phyloP scores from a whole-genome alignment of 2,329 filamentous ascomycete species.

The Furcasterigmium furcatum region DNA sequence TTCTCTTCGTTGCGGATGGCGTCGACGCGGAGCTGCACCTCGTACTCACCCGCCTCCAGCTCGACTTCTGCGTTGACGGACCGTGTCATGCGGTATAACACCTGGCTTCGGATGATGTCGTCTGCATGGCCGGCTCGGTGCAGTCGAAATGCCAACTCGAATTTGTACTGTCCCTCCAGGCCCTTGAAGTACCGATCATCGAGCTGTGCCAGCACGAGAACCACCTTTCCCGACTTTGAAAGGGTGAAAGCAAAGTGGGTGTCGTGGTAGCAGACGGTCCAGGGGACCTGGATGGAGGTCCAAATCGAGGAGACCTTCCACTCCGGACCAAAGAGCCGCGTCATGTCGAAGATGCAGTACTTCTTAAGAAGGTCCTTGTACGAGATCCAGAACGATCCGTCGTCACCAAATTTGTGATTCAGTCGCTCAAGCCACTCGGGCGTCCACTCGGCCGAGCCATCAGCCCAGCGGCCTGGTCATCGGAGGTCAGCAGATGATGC shows the following conservation, averaged over 20 bases:
- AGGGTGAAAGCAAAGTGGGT: constrained; percentile 50
- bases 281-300: constrained; percentile 52
- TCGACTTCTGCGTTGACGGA: constrained; percentile 75
- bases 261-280: constrained; percentile 53
- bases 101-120: constrained; percentile 52
- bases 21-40: constrained; percentile 71
- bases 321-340: constrained; percentile 44
- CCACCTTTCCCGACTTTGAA: constrained; percentile 43
- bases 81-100: constrained; percentile 60
- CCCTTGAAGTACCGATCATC: constrained; percentile 56
- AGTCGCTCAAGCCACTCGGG: constrained; percentile 67
- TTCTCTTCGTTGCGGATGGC: constrained; percentile 55
- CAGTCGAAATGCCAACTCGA: constrained; percentile 51
- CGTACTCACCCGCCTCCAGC: constrained; percentile 72
- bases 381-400: constrained; percentile 52
- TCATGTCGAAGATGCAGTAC: constrained; percentile 40
- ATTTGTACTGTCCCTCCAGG: constrained; percentile 53
- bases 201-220: constrained; percentile 55
- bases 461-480: constrained; percentile 34
- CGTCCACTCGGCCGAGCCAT: constrained; percentile 74
- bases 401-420: constrained; percentile 64
- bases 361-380: constrained; percentile 40
- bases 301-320: constrained; percentile 47
- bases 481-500: constrained; percentile 18
- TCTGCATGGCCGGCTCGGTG: constrained; percentile 47